Evolutionary conservation across 73 alveolate species (phyloP), one percentile per base, ranked within the genome.

Genomic region (Paraurostyla sp.): DNA sequence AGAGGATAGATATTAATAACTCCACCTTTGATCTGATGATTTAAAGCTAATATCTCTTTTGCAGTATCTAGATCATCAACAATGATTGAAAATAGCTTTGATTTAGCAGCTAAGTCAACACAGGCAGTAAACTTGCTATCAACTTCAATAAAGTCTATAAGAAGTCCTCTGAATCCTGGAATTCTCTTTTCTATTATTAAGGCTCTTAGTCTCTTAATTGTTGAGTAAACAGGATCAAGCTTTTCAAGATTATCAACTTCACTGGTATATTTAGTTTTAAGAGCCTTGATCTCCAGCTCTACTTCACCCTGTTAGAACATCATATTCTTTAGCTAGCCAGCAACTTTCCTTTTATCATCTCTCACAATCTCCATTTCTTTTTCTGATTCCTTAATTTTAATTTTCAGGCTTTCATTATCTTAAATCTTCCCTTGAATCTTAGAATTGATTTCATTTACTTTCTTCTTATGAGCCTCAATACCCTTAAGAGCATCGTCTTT

Each of bases 21-120:
- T 36, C 97, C 98, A 27, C 99, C 99, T 76, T 92, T 93, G 59
- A 95, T 88, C 87, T 92, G 84, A 43, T 93, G 78, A 84, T 97
- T 97, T 54, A 95, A 90, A 38, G 93, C 95, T 30, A 97, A 71
- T 9, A 97, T 81, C 83, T 94, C 90, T 62, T 92, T 92, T 27
- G 99, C 98, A 22, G 96, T 71, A 76, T 95, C 96, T 71, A 93
- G 83, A 30, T 90, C 81, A 56, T 95, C 99, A 25, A 75, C 96
- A 11, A 97, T 93, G 48, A 97, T 88, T 0, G 96, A 78, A 73
- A 93, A 95, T 58, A 93, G 85, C 76, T 96, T 91, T 49, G 92
- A 89, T 80, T 92, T 95, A 30, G 93, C 92, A 35, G 94, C 96
- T 50, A 95, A 71, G 84, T 97, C 99, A 18, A 96, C 94, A 42